Conservation (phyloP, 352 stramenopile species). For the Phytophthora macrochlamydospora region DNA sequence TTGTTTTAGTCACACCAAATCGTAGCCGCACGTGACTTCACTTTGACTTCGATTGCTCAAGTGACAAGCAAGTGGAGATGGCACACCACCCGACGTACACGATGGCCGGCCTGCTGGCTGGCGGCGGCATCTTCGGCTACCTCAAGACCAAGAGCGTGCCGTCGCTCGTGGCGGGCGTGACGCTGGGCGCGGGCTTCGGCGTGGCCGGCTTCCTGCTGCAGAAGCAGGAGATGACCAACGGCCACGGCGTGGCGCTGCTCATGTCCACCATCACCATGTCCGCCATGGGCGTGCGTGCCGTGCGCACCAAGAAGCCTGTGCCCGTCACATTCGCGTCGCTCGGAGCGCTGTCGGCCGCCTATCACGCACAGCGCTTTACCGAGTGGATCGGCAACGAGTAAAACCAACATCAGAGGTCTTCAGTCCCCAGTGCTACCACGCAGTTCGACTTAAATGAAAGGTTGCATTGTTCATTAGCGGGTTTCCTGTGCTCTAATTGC, state of each 20-base stretch:
- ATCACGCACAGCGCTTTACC: slow-evolving; percentile 81
- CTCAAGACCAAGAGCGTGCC: slow-evolving; percentile 79
- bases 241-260: slow-evolving; percentile 80
- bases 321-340: slow-evolving; percentile 78
- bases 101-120: slow-evolving; percentile 71
- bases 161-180: slow-evolving; percentile 81
- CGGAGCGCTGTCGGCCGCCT: slow-evolving; percentile 77
- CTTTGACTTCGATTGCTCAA: slow-evolving; percentile 1
- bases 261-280: slow-evolving; percentile 87
- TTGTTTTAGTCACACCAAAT: not conserved
- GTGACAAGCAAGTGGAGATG: slow-evolving; percentile 33
- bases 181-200: slow-evolving; percentile 81
- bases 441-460: slow-evolving; percentile 17
- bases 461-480: not conserved
- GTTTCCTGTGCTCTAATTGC: not conserved
- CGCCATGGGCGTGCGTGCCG: slow-evolving; percentile 82
- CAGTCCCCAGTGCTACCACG: too few species aligned
- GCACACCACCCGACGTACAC: slow-evolving; percentile 87
- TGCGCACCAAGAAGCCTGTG: slow-evolving; percentile 74
- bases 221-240: slow-evolving; percentile 81
- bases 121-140: slow-evolving; percentile 82
- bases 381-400: slow-evolving; percentile 89
- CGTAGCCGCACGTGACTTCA: not conserved
- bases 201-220: slow-evolving; percentile 81
- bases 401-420: not conserved